These are phyloP conservation scores for Coniella vitis DNA, from an alignment of 2,329 filamentous ascomycete species.

Conservation along the genomic window DNA sequence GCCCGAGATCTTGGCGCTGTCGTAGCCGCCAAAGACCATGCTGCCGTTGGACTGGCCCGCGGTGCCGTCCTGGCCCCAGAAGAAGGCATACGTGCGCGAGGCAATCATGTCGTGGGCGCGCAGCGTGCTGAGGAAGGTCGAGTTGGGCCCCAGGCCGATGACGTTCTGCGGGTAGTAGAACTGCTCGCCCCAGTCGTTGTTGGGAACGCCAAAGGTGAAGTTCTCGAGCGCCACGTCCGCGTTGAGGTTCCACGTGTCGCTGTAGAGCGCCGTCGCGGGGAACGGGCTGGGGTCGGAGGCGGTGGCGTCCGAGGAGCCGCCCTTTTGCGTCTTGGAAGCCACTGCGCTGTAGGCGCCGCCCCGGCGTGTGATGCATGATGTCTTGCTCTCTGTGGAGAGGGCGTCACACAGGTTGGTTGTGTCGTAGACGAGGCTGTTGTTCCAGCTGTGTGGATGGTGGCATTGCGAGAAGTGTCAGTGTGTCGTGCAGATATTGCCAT, in stretches of 20 bases:
- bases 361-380: not conserved
- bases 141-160: conserved; percentile 25
- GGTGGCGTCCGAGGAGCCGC: not conserved
- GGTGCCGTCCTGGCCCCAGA: conserved; percentile 24
- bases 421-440: not conserved
- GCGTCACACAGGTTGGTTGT: not conserved
- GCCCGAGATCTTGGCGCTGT: conserved; percentile 5
- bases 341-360: conserved; percentile 2
- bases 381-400: not conserved
- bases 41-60: not conserved
- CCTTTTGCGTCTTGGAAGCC: not conserved
- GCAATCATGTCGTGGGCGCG: conserved; percentile 21
- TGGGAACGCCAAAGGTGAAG: conserved; percentile 19
- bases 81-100: conserved; percentile 25
- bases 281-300: not conserved
- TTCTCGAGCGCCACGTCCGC: conserved; percentile 14
- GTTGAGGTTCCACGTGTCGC: conserved; percentile 9
- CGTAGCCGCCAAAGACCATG: conserved; percentile 9
- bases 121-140: conserved; percentile 24
- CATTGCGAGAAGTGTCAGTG: too few relatives aligned
- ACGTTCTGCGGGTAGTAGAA: conserved; percentile 20
- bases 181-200: conserved; percentile 20
- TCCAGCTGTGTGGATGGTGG: too few relatives aligned
- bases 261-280: not conserved
- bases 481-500: too few relatives aligned